These are phyloP conservation scores for Pythium utonaiense DNA, from an alignment of 352 stramenopile species.

Conservation along the genomic window DNA sequence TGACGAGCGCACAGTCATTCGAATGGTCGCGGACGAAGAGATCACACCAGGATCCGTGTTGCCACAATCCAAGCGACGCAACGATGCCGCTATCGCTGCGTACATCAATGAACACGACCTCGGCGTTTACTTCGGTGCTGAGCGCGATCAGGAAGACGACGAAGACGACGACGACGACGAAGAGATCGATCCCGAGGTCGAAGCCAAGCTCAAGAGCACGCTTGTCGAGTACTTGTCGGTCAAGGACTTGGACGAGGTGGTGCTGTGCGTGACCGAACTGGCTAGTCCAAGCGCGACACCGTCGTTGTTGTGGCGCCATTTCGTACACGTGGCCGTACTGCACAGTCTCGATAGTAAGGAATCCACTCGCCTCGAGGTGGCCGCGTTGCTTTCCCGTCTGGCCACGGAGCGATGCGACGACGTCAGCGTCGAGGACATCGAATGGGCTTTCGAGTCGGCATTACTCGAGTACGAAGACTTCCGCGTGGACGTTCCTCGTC, in stretches of 20 bases:
- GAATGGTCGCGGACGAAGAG: slow-evolving; percentile 81
- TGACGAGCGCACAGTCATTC: slow-evolving; percentile 54
- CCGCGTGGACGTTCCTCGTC: slow-evolving; percentile 67
- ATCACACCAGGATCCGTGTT: slow-evolving; percentile 51
- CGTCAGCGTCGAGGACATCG: slow-evolving; percentile 43
- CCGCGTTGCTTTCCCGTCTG: slow-evolving; percentile 41
- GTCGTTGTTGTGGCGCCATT: slow-evolving; percentile 56
- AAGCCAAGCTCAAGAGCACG: slow-evolving; percentile 61
- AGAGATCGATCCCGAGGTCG: slow-evolving; percentile 58
- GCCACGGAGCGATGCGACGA: slow-evolving; percentile 29
- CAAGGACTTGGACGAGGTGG: slow-evolving; percentile 71
- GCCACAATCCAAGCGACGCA: slow-evolving; percentile 32
- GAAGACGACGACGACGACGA: slow-evolving; percentile 44
- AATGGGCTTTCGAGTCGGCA: slow-evolving; percentile 50
- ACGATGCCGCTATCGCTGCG: slow-evolving; percentile 42
- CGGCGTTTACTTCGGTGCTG: slow-evolving; percentile 54
- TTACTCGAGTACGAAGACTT: slow-evolving; percentile 72
- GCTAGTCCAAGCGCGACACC: slow-evolving; percentile 15
- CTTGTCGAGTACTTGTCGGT: slow-evolving; percentile 77
- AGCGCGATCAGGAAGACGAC: slow-evolving; percentile 28
- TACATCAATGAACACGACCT: slow-evolving; percentile 69
- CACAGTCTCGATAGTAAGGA: slow-evolving; percentile 55
- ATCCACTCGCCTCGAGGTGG: slow-evolving; percentile 40
- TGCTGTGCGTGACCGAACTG: slow-evolving; percentile 73
- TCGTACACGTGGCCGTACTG: slow-evolving; percentile 47